These are phyloP conservation scores for Talaromyces ruber DNA, from an alignment of 495 filamentous ascomycete species.

Conservation along the genomic window DNA sequence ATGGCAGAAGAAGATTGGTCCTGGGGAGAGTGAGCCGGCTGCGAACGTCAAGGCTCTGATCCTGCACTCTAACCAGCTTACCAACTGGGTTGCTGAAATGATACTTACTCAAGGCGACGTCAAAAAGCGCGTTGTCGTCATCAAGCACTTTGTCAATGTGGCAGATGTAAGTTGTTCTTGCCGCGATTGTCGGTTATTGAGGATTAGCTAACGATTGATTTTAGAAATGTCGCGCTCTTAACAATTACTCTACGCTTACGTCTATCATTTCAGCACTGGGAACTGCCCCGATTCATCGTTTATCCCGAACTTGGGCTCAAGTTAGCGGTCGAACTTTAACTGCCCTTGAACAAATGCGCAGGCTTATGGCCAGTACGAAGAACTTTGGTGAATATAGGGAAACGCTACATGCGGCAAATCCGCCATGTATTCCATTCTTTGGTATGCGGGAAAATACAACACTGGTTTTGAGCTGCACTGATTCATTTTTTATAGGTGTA, in stretches of 20 bases:
- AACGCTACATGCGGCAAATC: slow-evolving; percentile 81
- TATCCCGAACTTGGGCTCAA: slow-evolving; percentile 90
- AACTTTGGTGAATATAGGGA: slow-evolving; percentile 98
- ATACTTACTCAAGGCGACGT: slow-evolving; percentile 89
- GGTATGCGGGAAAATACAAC: slow-evolving; percentile 45
- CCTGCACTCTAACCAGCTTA: slow-evolving; percentile 94
- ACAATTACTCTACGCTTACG: slow-evolving; percentile 97
- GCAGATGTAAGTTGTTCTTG: slow-evolving; percentile 63
- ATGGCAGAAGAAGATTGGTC: slow-evolving; percentile 87
- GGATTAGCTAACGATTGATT: slow-evolving; percentile 6
- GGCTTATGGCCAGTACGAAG: slow-evolving; percentile 93
- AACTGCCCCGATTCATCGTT: slow-evolving; percentile 87
- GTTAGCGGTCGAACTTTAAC: slow-evolving; percentile 75
- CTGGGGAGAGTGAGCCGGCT: slow-evolving; percentile 80
- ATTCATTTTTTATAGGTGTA: slow-evolving; percentile 54
- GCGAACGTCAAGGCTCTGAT: slow-evolving; percentile 93
- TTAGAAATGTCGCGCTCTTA: slow-evolving; percentile 86
- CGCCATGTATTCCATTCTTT: slow-evolving; percentile 97
- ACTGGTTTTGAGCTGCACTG: slow-evolving; percentile 2
- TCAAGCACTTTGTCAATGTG: slow-evolving; percentile 95
- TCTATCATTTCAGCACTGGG: slow-evolving; percentile 94
- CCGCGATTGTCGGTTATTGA: not conserved
- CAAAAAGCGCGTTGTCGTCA: slow-evolving; percentile 91
- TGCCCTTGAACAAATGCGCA: slow-evolving; percentile 81
- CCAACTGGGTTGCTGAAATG: slow-evolving; percentile 99